Percentiles rank a stretch among this genome's conserved stretches.
These are phyloP conservation scores for Candida piceae DNA, from an alignment of 805 yeast genomes.

Conservation along the genomic window DNA sequence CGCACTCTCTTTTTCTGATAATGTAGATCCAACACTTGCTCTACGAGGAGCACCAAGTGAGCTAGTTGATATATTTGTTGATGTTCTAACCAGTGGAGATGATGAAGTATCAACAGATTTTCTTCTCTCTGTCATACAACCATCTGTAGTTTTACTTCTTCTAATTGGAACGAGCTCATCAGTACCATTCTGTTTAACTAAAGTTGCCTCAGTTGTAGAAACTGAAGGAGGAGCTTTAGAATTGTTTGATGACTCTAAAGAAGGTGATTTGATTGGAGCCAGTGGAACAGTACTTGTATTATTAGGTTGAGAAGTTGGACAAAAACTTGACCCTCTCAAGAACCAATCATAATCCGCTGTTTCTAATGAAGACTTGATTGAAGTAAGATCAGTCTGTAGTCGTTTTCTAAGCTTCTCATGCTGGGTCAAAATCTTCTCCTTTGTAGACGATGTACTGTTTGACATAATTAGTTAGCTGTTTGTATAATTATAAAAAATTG, in stretches of 20 bases:
- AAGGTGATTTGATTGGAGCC: conserved; percentile 24
- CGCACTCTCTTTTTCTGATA: conserved; percentile 1
- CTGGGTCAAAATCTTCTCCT: conserved; percentile 9
- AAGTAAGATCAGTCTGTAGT: conserved; percentile 24
- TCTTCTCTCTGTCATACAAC: conserved; percentile 6
- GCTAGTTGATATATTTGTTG: conserved; percentile 23
- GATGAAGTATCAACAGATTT: conserved; percentile 7
- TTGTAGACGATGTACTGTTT: not conserved
- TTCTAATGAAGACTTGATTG: conserved; percentile 16
- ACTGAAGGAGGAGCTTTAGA: conserved; percentile 25
- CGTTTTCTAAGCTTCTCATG: conserved; percentile 27
- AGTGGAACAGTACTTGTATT: conserved; percentile 1
- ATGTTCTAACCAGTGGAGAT: conserved; percentile 19
- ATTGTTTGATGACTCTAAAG: conserved; percentile 19
- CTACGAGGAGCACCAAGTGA: conserved; percentile 1
- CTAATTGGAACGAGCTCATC: conserved; percentile 12
- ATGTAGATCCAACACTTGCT: not conserved
- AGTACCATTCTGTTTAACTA: conserved; percentile 2
- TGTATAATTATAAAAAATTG: no score
- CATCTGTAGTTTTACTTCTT: conserved; percentile 26
- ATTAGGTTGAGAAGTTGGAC: conserved; percentile 3
- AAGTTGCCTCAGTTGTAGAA: conserved; percentile 14
- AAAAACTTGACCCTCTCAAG: conserved; percentile 17
- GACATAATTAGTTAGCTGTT: not conserved
- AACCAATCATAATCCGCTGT: conserved; percentile 29